These are phyloP conservation scores for Petasospora fabianii DNA, from an alignment of 1,139 yeast species.

Conservation along the genomic window DNA sequence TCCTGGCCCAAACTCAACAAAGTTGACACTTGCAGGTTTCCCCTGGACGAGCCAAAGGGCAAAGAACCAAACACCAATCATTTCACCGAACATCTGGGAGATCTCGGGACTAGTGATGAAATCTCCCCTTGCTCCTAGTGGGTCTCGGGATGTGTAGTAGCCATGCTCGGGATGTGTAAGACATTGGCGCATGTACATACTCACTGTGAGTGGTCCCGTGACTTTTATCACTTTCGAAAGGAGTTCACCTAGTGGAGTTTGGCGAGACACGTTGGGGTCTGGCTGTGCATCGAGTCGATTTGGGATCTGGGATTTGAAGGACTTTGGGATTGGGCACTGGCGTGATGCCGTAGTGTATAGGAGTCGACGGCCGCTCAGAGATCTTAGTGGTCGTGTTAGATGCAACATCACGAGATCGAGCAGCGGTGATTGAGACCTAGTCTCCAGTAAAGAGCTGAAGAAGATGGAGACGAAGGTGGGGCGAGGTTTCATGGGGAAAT, in stretches of 20 bases:
- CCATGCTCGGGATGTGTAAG: slow-evolving; percentile 76
- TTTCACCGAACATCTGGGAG: slow-evolving; percentile 84
- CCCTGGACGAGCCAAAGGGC: slow-evolving; percentile 59
- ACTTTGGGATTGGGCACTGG: neutral
- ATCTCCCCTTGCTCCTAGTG: slow-evolving; percentile 68
- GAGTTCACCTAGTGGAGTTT: slow-evolving; percentile 13
- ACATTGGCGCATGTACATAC: slow-evolving; percentile 80
- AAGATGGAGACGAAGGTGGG: neutral
- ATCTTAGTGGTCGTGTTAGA: no score
- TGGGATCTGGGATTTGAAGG: slow-evolving; percentile 1
- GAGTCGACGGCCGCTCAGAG: no score
- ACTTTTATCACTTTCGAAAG: slow-evolving; percentile 18
- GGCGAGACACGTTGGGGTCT: neutral
- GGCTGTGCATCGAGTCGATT: neutral
- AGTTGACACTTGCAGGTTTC: slow-evolving; percentile 44
- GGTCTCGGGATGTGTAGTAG: slow-evolving; percentile 75
- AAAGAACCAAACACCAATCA: slow-evolving; percentile 73
- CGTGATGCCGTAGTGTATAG: neutral
- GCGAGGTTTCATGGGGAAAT: neutral
- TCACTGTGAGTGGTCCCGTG: slow-evolving; percentile 67
- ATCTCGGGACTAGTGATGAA: slow-evolving; percentile 86
- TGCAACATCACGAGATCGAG: no score
- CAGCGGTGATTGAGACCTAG: neutral
- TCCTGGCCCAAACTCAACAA: slow-evolving; percentile 91
- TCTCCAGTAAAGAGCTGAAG: neutral